Evolutionary conservation across 805 yeast species (phyloP).

Genomic region (Suhomyces sp.): DNA sequence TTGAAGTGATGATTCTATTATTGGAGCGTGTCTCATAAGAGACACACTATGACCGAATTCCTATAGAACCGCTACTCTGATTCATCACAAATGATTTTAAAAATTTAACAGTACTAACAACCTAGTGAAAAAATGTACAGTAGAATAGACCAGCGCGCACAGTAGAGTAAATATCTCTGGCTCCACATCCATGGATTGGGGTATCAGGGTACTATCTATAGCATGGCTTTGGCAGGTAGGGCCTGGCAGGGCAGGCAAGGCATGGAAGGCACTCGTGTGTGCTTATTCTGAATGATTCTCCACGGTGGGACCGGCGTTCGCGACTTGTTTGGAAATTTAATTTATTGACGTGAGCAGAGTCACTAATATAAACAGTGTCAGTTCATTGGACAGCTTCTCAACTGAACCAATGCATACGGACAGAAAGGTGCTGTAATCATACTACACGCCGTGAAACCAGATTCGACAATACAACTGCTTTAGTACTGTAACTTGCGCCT

Average conservation of each 20-base stretch:
- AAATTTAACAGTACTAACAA: background rate
- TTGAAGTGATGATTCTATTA: slow-evolving; percentile 14
- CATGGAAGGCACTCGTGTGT: background rate
- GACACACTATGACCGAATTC: slow-evolving; percentile 9
- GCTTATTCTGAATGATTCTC: background rate
- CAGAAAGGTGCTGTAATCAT: background rate
- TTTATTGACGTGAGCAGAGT: background rate
- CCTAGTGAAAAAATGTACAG: background rate
- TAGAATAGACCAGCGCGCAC: background rate
- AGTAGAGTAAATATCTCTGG: background rate
- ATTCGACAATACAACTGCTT: background rate
- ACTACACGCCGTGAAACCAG: background rate
- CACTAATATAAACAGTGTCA: background rate
- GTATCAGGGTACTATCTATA: background rate
- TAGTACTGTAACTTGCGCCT: background rate
- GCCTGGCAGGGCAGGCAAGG: background rate
- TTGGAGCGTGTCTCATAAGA: slow-evolving; percentile 4
- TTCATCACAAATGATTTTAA: background rate
- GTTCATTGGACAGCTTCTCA: background rate
- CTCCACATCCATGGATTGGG: background rate
- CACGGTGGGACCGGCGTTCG: background rate
- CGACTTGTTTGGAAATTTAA: background rate
- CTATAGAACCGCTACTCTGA: slow-evolving; percentile 22
- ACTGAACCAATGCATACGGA: background rate
- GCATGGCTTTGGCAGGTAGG: background rate